These are phyloP conservation scores for Coemansia sp. DNA, from an alignment of 192 early-diverging fungal genomes.

Conservation along the genomic window DNA sequence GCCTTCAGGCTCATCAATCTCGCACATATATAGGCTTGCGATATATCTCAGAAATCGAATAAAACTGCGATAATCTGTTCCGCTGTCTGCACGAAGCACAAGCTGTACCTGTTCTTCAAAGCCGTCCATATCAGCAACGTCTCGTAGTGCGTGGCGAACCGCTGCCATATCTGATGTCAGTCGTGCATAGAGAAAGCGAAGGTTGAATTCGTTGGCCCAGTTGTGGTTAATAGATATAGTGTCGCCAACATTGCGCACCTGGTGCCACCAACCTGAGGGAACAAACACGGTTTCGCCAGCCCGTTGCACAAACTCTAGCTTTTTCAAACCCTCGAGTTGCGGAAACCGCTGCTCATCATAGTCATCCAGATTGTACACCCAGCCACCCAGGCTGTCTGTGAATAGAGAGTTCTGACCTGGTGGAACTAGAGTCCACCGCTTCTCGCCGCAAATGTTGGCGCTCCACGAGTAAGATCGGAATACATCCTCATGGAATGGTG, in stretches of 20 bases:
- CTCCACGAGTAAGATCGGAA: conserved; percentile 77
- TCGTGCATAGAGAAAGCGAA: conserved; percentile 49
- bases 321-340: conserved; percentile 46
- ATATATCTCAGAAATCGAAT: conserved; percentile 22
- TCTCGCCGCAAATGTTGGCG: conserved; percentile 69
- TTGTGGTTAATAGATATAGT: conserved; percentile 80
- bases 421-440: conserved; percentile 68
- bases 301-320: conserved; percentile 58
- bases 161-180: conserved; percentile 53
- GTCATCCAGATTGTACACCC: conserved; percentile 59
- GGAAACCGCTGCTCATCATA: conserved; percentile 57
- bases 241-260: conserved; percentile 66
- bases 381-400: conserved; percentile 57
- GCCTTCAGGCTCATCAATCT: neutral
- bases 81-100: conserved; percentile 32
- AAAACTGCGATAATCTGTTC: conserved; percentile 37
- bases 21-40: conserved; percentile 6
- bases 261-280: conserved; percentile 74
- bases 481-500: conserved; percentile 77
- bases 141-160: conserved; percentile 57
- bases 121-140: conserved; percentile 53
- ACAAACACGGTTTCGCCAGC: conserved; percentile 72
- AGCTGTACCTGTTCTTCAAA: conserved; percentile 39
- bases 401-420: conserved; percentile 65
- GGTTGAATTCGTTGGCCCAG: conserved; percentile 67